phyloP scores from a whole-genome alignment of 371 early-diverging fungal genomes.

The Basidiobolus meristosporus region DNA sequence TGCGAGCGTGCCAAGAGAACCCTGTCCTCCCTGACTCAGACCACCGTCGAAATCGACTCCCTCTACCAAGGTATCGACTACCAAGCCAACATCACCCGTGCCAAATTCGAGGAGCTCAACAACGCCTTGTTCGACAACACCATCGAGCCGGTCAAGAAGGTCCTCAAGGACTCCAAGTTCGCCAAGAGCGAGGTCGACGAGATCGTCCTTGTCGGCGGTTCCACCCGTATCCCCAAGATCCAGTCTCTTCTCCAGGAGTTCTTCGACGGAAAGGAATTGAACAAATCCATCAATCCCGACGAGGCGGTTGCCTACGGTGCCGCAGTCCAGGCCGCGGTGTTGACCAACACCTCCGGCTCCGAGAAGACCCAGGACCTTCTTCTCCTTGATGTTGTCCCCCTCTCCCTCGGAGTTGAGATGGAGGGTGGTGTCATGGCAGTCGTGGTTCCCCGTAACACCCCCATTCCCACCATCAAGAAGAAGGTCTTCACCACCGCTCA shows the following conservation, averaged over 20 bases:
- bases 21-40: constrained; percentile 66
- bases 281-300: constrained; percentile 95
- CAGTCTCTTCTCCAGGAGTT: constrained; percentile 78
- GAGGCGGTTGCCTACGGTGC: constrained; percentile 99
- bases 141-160: constrained; percentile 91
- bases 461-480: constrained; percentile 93
- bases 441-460: constrained; percentile 92
- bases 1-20: constrained; percentile 81
- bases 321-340: constrained; percentile 98
- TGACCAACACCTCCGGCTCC: constrained; percentile 63
- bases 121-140: constrained; percentile 84
- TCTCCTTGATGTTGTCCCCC: constrained; percentile 55
- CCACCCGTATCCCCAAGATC: constrained; percentile 97
- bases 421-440: constrained; percentile 95
- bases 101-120: constrained; percentile 89
- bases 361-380: constrained; percentile 12
- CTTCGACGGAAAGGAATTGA: constrained; percentile 86
- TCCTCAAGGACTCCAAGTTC: constrained; percentile 89
- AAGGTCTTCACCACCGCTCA: constrained; percentile 95
- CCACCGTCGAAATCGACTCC: constrained; percentile 82
- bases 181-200: constrained; percentile 80
- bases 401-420: constrained; percentile 90
- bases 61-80: constrained; percentile 97
- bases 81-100: constrained; percentile 86
- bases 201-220: no score